Percentiles rank a stretch among this genome's conserved stretches.
Conservation (phyloP, 257 asterid genomes). For the Linaria vulgaris region DNA sequence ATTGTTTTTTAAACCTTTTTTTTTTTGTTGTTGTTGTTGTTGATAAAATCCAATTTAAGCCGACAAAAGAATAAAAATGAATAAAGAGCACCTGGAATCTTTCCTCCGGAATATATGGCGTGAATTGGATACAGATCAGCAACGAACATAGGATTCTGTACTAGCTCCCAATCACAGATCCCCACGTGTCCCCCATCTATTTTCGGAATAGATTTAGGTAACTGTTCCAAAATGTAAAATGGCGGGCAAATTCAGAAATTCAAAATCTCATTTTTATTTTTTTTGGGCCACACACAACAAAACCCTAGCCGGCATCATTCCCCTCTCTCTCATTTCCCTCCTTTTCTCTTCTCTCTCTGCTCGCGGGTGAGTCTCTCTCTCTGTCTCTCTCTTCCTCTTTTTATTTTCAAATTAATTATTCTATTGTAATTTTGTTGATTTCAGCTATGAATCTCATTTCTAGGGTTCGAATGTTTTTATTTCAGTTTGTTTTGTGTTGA, state of each 20-base stretch:
- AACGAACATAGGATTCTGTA: slow-evolving; percentile 17
- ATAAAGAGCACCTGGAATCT: not conserved
- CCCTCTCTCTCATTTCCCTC: slow-evolving; percentile 26
- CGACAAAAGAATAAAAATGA: too few relatives aligned
- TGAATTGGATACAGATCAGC: not conserved
- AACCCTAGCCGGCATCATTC: slow-evolving; percentile 54
- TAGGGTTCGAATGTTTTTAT: not conserved
- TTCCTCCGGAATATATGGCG: slow-evolving; percentile 7
- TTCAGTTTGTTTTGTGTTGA: not conserved
- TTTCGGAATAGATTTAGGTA: slow-evolving; percentile 21
- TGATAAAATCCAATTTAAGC: not conserved
- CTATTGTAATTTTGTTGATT: slow-evolving; percentile 4
- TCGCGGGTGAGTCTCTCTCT: not conserved
- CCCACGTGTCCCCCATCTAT: slow-evolving; percentile 24
- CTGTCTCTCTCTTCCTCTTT: not conserved
- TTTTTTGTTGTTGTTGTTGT: too few relatives aligned
- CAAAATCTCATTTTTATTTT: slow-evolving; percentile 34
- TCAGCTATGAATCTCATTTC: slow-evolving; percentile 19
- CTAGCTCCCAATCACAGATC: not conserved
- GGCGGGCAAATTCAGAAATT: slow-evolving; percentile 72
- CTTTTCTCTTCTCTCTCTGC: slow-evolving; percentile 1
- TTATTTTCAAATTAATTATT: not conserved
- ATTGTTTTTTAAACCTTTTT: too few relatives aligned
- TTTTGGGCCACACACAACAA: slow-evolving; percentile 6
- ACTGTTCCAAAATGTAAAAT: slow-evolving; percentile 44